These are phyloP conservation scores for Boletus sensibilis DNA, from an alignment of 768 basidiomycete species.

Conservation along the genomic window DNA sequence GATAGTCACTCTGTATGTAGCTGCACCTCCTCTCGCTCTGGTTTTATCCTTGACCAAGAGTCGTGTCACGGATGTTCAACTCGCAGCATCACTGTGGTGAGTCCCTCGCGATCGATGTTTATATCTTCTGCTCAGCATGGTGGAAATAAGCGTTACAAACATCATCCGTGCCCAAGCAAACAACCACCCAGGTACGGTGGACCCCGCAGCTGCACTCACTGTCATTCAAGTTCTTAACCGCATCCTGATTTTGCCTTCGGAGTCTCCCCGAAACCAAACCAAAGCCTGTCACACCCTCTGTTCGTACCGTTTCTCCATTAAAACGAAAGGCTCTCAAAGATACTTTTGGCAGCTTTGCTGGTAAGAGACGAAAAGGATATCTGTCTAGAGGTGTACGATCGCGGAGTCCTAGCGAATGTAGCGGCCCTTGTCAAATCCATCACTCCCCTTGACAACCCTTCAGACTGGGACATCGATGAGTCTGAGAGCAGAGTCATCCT, in stretches of 20 bases:
- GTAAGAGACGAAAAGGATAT: constrained; percentile 68
- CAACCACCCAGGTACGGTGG: constrained; percentile 33
- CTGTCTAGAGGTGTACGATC: constrained; percentile 68
- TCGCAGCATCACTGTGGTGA: constrained; percentile 72
- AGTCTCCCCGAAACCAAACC: constrained; percentile 46
- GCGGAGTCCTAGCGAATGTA: constrained; percentile 60
- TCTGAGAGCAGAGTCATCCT: constrained; percentile 53
- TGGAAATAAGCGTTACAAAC: constrained; percentile 50
- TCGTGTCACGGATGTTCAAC: constrained; percentile 57
- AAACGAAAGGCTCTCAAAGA: neutral
- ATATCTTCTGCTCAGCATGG: neutral
- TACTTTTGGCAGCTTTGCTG: constrained; percentile 48
- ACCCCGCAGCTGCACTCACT: constrained; percentile 50
- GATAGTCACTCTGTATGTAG: constrained; percentile 7
- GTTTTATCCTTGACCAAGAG: constrained; percentile 57
- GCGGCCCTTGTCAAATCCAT: constrained; percentile 50
- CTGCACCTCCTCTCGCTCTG: constrained; percentile 33
- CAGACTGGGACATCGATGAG: constrained; percentile 69
- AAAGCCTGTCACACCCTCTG: constrained; percentile 78
- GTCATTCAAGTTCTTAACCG: constrained; percentile 72
- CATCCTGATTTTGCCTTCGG: constrained; percentile 46
- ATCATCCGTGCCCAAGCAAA: constrained; percentile 53
- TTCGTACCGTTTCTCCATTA: constrained; percentile 36
- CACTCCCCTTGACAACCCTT: constrained; percentile 45
- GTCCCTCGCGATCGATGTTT: constrained; percentile 2